Evolutionary conservation across 495 filamentous ascomycete species (phyloP).

Genomic region (Cryomyces antarcticus): DNA sequence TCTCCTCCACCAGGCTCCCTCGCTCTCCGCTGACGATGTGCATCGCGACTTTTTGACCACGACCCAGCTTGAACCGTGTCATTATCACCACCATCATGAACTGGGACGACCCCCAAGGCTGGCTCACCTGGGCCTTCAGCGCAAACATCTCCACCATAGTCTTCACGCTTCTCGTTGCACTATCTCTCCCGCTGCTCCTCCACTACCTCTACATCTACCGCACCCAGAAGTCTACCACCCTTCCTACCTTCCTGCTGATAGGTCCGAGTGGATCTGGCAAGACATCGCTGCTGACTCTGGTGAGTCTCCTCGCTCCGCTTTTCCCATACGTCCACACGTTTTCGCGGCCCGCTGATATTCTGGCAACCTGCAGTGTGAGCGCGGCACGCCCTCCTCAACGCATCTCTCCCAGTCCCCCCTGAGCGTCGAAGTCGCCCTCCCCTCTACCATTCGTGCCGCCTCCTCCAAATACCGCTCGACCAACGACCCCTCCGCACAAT

Average conservation of each 20-base stretch:
- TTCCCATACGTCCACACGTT: neutral
- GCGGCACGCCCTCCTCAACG: slow-evolving; percentile 30
- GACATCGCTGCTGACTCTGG: slow-evolving; percentile 67
- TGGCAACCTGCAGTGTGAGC: slow-evolving; percentile 24
- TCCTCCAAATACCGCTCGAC: slow-evolving; percentile 50
- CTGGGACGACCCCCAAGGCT: slow-evolving; percentile 12
- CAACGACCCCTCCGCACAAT: slow-evolving; percentile 44
- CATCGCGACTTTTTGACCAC: too few relatives aligned
- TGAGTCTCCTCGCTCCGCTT: slow-evolving; percentile 17
- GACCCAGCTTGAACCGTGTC: too few relatives aligned
- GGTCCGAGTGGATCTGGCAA: slow-evolving; percentile 78
- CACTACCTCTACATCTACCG: slow-evolving; percentile 67
- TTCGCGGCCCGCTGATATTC: neutral
- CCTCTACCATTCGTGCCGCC: slow-evolving; percentile 32
- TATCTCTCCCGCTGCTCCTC: slow-evolving; percentile 55
- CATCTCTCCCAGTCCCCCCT: slow-evolving; percentile 68
- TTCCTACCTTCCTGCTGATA: slow-evolving; percentile 67
- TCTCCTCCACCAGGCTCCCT: too few relatives aligned
- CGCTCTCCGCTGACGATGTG: too few relatives aligned
- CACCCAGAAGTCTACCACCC: slow-evolving; percentile 37
- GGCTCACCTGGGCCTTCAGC: slow-evolving; percentile 17
- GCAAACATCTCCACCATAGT: slow-evolving; percentile 27
- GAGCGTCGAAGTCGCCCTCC: slow-evolving; percentile 50
- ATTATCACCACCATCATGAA: slow-evolving; percentile 4
- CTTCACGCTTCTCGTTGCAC: slow-evolving; percentile 44